A percentile compares a stretch with the other conserved stretches of the same genome.
These are phyloP conservation scores for Colletotrichum camelliae DNA, from an alignment of 2,329 filamentous ascomycete species.

Conservation along the genomic window DNA sequence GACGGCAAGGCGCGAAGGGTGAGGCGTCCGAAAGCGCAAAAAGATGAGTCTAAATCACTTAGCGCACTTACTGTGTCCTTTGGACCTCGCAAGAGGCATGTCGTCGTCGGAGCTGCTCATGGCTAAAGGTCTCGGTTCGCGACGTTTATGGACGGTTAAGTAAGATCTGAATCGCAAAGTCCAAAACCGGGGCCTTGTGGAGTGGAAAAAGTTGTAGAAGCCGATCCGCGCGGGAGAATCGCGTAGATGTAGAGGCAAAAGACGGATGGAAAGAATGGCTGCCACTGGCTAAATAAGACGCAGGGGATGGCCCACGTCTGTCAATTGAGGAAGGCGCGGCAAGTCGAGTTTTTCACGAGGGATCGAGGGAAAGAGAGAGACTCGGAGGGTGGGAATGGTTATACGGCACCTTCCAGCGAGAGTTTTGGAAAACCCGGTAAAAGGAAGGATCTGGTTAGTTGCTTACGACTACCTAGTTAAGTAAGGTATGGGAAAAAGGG, in stretches of 20 bases:
- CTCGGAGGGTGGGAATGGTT: constrained; percentile 4
- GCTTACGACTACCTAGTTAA: neutral
- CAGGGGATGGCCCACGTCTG: constrained; percentile 16
- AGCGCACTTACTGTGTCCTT: constrained; percentile 70
- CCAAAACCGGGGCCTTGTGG: constrained; percentile 21
- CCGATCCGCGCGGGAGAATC: constrained; percentile 17
- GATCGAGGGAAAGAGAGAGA: constrained; percentile 15
- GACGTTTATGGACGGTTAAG: constrained; percentile 18
- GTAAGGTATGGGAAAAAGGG: neutral
- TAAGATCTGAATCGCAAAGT: constrained; percentile 22
- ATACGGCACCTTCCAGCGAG: neutral
- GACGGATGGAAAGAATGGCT: constrained; percentile 5
- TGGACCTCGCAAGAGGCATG: constrained; percentile 74
- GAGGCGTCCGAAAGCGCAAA: constrained; percentile 25
- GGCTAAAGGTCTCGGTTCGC: constrained; percentile 15
- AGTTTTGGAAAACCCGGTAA: constrained; percentile 9
- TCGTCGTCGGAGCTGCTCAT: constrained; percentile 75
- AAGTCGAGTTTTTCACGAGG: constrained; percentile 6
- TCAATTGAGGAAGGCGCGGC: neutral
- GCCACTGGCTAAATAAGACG: constrained; percentile 10
- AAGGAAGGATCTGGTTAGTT: neutral
- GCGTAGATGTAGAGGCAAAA: constrained; percentile 22
- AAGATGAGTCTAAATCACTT: constrained; percentile 11
- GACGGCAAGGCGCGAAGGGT: constrained; percentile 23
- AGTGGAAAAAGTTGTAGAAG: constrained; percentile 21